Conservation (phyloP, 139 green algal genomes). For the Coelastrella sp. region DNA sequence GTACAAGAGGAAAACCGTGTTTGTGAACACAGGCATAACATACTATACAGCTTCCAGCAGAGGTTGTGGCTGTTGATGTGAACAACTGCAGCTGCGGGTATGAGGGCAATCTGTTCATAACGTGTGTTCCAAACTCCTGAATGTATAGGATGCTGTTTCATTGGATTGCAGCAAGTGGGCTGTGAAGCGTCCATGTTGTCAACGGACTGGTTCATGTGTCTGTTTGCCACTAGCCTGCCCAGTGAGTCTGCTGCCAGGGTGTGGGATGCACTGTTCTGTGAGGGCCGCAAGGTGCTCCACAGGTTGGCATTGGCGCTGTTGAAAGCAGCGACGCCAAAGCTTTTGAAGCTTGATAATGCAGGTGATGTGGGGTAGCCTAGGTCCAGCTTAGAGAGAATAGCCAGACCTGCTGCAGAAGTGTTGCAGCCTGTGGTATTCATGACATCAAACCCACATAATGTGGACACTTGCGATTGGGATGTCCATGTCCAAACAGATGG, state of each 20-base stretch:
- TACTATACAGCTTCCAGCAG: neutral
- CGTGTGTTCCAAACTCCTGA: too few species aligned
- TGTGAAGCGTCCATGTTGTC: conserved; percentile 85
- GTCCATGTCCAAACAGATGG: too few species aligned
- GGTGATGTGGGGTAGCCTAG: neutral
- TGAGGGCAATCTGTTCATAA: too few species aligned
- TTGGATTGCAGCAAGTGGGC: conserved; percentile 50
- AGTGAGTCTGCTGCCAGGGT: conserved; percentile 69
- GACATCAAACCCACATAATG: too few species aligned
- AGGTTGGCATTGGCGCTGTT: conserved; percentile 74
- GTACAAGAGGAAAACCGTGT: too few species aligned
- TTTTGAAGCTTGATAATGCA: conserved; percentile 46
- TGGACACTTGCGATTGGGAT: too few species aligned
- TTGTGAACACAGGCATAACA: too few species aligned
- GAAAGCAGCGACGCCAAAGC: conserved; percentile 19
- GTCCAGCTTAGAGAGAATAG: too few species aligned
- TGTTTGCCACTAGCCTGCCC: conserved; percentile 81
- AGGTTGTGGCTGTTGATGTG: too few species aligned
- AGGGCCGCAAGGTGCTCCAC: conserved; percentile 85
- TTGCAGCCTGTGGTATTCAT: too few species aligned
- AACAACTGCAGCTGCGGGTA: too few species aligned
- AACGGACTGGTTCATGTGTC: conserved; percentile 90
- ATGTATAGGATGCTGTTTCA: neutral
- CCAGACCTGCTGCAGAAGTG: neutral
- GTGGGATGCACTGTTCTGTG: conserved; percentile 79